Evolutionary conservation across 805 yeast genomes (phyloP).

Genomic region (Jamesozyma spencerorum): DNA sequence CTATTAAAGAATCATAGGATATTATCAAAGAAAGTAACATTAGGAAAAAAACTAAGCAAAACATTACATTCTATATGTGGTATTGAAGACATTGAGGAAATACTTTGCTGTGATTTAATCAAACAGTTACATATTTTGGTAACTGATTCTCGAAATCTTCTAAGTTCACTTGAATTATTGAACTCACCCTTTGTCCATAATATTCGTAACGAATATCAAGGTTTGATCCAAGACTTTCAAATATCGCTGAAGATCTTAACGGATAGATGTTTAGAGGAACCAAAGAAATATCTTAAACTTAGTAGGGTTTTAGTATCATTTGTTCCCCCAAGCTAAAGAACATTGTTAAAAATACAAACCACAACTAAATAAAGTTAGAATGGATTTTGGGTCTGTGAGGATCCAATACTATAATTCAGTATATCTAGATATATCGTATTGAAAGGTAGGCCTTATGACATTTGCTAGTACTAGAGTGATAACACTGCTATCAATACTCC

Average conservation of each 20-base stretch:
- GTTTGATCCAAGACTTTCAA: slow-evolving; percentile 24
- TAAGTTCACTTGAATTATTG: slow-evolving; percentile 10
- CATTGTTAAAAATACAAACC: too few species aligned
- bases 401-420: too few species aligned
- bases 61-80: slow-evolving; percentile 23
- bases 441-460: too few species aligned
- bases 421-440: too few species aligned
- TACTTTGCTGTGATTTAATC: slow-evolving; percentile 12
- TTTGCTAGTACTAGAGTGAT: too few species aligned
- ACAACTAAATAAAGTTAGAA: too few species aligned
- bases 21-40: slow-evolving; percentile 11
- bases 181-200: slow-evolving; percentile 24
- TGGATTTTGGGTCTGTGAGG: too few species aligned
- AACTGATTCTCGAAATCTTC: slow-evolving; percentile 6
- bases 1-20: slow-evolving; percentile 13
- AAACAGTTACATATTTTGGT: slow-evolving; percentile 10
- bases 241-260: slow-evolving; percentile 23
- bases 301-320: slow-evolving; percentile 9
- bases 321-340: not conserved
- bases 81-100: slow-evolving; percentile 15
- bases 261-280: slow-evolving; percentile 18
- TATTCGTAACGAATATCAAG: slow-evolving; percentile 25
- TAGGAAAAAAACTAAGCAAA: slow-evolving; percentile 18
- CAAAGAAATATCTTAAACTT: slow-evolving; percentile 7
- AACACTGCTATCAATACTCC: too few species aligned